Conservation (phyloP, 225 moss, liverwort and hornwort species). For the Sphagnum tenellum region DNA sequence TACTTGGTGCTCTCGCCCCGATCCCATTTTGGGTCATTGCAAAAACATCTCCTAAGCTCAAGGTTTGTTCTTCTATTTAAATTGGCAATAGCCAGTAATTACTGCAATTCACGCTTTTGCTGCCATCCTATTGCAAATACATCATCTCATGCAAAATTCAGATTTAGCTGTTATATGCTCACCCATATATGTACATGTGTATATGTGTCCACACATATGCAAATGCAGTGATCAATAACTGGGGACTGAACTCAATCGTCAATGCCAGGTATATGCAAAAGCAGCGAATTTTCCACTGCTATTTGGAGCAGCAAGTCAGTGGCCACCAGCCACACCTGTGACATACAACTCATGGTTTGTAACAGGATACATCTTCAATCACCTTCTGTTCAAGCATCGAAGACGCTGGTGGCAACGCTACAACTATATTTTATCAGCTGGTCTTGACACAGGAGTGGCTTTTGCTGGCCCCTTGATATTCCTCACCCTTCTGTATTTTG, state of each 20-base stretch:
- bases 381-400: slow-evolving; percentile 33
- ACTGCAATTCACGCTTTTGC: too few relatives aligned
- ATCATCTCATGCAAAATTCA: neutral
- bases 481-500: slow-evolving; percentile 18
- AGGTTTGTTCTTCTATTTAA: slow-evolving; percentile 13
- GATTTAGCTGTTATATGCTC: neutral
- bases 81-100: neutral
- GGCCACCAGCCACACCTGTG: slow-evolving; percentile 68
- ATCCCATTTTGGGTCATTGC: slow-evolving; percentile 59
- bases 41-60: slow-evolving; percentile 32
- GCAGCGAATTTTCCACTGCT: slow-evolving; percentile 52
- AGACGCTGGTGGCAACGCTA: slow-evolving; percentile 32
- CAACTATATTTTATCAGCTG: slow-evolving; percentile 25
- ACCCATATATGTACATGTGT: neutral
- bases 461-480: slow-evolving; percentile 25
- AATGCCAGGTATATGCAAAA: slow-evolving; percentile 26
- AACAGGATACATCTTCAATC: slow-evolving; percentile 57
- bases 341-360: slow-evolving; percentile 71
- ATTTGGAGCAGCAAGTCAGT: slow-evolving; percentile 54
- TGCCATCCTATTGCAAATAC: too few relatives aligned
- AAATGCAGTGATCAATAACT: too few relatives aligned
- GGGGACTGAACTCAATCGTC: too few relatives aligned
- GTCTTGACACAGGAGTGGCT: slow-evolving; percentile 23
- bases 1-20: slow-evolving; percentile 44
- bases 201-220: neutral